Evolutionary conservation across 176 grass and related monocot genomes (phyloP).

Genomic region (Phyllostachys edulis): DNA sequence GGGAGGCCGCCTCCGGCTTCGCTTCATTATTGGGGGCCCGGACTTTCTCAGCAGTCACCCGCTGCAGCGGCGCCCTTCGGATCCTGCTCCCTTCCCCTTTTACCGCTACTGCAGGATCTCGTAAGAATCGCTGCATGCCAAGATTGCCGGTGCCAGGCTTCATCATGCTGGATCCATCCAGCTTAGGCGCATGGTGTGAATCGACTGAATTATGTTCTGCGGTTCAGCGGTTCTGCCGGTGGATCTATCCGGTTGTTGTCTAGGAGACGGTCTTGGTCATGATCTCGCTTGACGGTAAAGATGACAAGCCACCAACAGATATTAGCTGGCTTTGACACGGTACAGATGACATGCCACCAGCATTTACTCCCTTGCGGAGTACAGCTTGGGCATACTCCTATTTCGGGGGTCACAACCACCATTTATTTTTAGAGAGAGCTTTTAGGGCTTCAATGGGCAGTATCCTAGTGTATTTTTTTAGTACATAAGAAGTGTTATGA

Average conservation of each 20-base stretch:
- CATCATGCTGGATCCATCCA: background rate
- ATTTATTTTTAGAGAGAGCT: background rate
- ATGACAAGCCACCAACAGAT: background rate
- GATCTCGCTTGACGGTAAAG: background rate
- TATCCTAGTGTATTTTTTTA: too few species aligned
- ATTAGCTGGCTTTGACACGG: background rate
- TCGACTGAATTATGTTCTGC: too few species aligned
- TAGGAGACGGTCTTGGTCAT: background rate
- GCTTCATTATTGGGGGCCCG: conserved; percentile 50
- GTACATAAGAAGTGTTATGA: too few species aligned
- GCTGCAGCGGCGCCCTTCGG: conserved; percentile 32
- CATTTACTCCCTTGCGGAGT: background rate
- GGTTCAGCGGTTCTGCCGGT: too few species aligned
- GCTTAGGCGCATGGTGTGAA: too few species aligned
- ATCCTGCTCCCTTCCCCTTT: conserved; percentile 29
- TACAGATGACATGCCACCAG: background rate
- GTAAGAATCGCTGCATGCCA: conserved; percentile 7
- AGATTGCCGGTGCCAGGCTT: background rate
- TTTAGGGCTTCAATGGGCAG: too few species aligned
- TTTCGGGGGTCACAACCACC: background rate
- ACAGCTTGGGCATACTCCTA: background rate
- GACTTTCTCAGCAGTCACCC: conserved; percentile 23
- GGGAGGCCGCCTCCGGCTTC: background rate
- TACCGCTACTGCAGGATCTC: background rate
- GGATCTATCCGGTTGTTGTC: too few species aligned